A percentile compares a stretch with the other conserved stretches of the same genome.
phyloP scores from a whole-genome alignment of 495 filamentous ascomycete species.

The Cladorrhinum samala region DNA sequence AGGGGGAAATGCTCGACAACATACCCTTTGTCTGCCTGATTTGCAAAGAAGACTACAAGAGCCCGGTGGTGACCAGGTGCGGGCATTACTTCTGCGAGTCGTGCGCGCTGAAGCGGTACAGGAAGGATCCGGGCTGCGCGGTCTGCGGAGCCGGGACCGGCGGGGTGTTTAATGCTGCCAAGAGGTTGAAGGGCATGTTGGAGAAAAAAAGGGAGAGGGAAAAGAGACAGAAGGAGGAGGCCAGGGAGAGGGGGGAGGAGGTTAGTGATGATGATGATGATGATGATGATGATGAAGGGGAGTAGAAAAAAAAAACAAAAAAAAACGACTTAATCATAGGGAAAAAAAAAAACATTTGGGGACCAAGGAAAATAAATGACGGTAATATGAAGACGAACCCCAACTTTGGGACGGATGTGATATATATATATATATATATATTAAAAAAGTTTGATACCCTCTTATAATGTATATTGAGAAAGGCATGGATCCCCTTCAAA shows the following conservation, averaged over 20 bases:
- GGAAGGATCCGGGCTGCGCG: conserved; percentile 71
- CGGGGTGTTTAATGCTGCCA: conserved; percentile 86
- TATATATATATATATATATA: too few species aligned
- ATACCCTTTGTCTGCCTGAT: conserved; percentile 97
- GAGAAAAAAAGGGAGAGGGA: conserved; percentile 75
- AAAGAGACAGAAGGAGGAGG: conserved; percentile 60
- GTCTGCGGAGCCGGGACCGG: conserved; percentile 78
- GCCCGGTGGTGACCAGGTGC: conserved; percentile 82
- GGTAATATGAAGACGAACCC: too few species aligned
- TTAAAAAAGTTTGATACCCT: too few species aligned
- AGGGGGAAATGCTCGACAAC: conserved; percentile 71
- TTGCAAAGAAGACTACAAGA: conserved; percentile 73
- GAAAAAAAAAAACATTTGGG: too few species aligned
- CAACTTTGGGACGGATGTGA: too few species aligned
- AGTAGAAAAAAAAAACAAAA: too few species aligned
- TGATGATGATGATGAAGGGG: too few species aligned
- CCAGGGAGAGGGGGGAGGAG: conserved; percentile 64
- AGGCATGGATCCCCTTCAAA: too few species aligned
- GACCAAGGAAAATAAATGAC: too few species aligned
- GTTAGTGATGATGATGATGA: conserved; percentile 59
- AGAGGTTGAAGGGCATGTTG: conserved; percentile 71
- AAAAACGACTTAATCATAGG: too few species aligned
- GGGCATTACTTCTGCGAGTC: conserved; percentile 93
- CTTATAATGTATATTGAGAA: too few species aligned
- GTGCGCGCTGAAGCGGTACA: conserved; percentile 80